Percentiles rank a stretch among this genome's conserved stretches.
phyloP scores from a whole-genome alignment of 2,329 filamentous ascomycete species.

The Pyricularia sp. region DNA sequence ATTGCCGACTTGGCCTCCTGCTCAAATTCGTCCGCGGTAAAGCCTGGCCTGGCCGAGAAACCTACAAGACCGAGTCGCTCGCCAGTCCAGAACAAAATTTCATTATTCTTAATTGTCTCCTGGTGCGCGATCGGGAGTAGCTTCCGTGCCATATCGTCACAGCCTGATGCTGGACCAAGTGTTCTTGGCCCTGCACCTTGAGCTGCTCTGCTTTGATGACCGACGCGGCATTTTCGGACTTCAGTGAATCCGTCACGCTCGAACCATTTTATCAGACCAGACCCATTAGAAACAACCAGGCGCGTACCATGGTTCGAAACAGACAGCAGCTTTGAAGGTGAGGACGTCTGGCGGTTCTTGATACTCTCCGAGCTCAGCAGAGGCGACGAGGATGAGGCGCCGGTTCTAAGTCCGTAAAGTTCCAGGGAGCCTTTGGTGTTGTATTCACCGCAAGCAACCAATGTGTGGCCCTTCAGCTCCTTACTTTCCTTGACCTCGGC shows the following conservation, averaged over 20 bases:
- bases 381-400: constrained; percentile 20
- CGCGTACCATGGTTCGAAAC: constrained; percentile 74
- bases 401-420: constrained; percentile 54
- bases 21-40: constrained; percentile 41
- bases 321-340: constrained; percentile 70
- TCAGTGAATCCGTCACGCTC: constrained; percentile 71
- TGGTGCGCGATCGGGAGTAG: constrained; percentile 51
- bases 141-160: constrained; percentile 71
- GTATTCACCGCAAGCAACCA: constrained; percentile 83
- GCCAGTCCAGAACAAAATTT: constrained; percentile 80
- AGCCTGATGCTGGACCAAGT: constrained; percentile 41
- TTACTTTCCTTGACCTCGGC: constrained; percentile 47
- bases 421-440: constrained; percentile 86
- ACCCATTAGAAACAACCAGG: constrained; percentile 74
- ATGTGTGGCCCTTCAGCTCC: constrained; percentile 42
- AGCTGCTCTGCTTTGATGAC: constrained; percentile 15
- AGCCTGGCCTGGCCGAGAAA: constrained; percentile 46
- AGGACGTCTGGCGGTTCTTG: constrained; percentile 72
- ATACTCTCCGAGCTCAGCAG: constrained; percentile 9
- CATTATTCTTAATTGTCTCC: constrained; percentile 44
- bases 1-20: constrained; percentile 31
- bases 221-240: constrained; percentile 43
- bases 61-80: constrained; percentile 68
- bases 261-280: constrained; percentile 81
- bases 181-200: constrained; percentile 32